Base-by-base conservation (phyloP, 176 grass and related monocot species). In the Triticum monococcum region DNA sequence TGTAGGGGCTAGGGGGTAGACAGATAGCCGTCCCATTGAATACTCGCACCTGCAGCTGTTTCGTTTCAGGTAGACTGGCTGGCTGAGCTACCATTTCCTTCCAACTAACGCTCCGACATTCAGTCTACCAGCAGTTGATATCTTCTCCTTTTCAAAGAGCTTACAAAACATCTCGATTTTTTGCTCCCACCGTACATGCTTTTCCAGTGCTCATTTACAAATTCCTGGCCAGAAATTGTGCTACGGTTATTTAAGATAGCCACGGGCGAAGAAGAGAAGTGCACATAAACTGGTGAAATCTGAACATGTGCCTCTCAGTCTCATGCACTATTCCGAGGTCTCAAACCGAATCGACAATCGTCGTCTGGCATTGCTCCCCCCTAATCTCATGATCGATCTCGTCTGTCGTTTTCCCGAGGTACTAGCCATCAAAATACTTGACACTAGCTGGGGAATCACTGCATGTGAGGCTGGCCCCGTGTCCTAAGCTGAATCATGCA, bases 21-120 rank as follows among this genome's bases (percentile, higher is more conserved):
- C 50, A 18, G 50, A 54, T 73, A 80, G 75, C 48, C 59, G 61
- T 40, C 78, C 36, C 68, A 75, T 87, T 91, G 36, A 91, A 84
- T 87, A 91, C 60, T 75, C 87, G 48, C 81, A 81, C 36, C 81
- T 84, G 85, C 68, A 68, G 75, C 81, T 91, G 89, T 76, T 80
- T 43, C 37, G 6, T 30, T 68, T 61, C 81, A 87, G 46, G 46
- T 56, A 54, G 43, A 50, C 40, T 22, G 24, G 24, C 59, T 26
- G 62, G 41, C 41, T 43, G 41, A 43, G 41, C 79, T 82, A 71
- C 86, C 88, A 40, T 79, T 63, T 87, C 56, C 84, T 79, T 57
- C 67, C 57, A 48, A 48, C 45, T 48, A 75, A 87, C 85, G 81
- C 43, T 87, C 76, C 76, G 36, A 81, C 81, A 52, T 80, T 33